These are phyloP conservation scores for Leptographium flavum DNA, from an alignment of 2,329 filamentous ascomycete species.

Conservation along the genomic window DNA sequence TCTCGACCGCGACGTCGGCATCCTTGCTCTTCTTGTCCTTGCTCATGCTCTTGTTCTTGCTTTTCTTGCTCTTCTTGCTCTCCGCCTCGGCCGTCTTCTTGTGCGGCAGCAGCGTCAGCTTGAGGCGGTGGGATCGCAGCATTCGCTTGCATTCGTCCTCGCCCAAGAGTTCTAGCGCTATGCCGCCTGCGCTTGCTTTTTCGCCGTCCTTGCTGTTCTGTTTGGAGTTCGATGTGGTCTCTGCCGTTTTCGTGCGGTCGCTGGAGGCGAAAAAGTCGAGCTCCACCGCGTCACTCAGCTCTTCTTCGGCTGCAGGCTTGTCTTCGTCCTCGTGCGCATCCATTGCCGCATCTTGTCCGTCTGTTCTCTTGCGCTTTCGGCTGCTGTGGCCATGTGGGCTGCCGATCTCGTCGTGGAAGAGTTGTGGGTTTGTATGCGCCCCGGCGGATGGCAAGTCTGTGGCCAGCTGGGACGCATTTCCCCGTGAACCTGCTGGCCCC, in stretches of 20 bases:
- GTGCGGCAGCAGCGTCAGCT: constrained; percentile 59
- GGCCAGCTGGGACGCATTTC: constrained; percentile 20
- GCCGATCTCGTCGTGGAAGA: constrained; percentile 42
- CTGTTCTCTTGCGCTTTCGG: constrained; percentile 30
- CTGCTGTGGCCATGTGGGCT: constrained; percentile 34
- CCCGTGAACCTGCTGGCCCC: constrained; percentile 18
- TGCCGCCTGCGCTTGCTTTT: constrained; percentile 18
- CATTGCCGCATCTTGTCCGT: background rate
- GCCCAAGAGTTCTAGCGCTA: constrained; percentile 28
- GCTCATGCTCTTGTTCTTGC: constrained; percentile 18
- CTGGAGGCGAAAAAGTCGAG: constrained; percentile 47
- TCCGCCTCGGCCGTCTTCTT: constrained; percentile 37
- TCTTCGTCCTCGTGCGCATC: constrained; percentile 11
- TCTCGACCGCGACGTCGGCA: constrained; percentile 31
- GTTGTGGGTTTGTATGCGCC: constrained; percentile 50
- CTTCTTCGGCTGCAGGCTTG: constrained; percentile 20
- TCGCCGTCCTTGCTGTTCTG: constrained; percentile 12
- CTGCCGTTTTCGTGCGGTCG: constrained; percentile 1
- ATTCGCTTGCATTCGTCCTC: constrained; percentile 61
- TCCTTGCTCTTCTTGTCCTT: constrained; percentile 26
- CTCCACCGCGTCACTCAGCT: constrained; percentile 26
- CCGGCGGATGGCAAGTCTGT: constrained; percentile 49
- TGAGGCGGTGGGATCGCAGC: constrained; percentile 68
- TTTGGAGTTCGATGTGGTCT: constrained; percentile 13
- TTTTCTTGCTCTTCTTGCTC: constrained; percentile 20